Conservation (phyloP, 1,139 yeast genomes). For the Scheffersomyces titani region DNA sequence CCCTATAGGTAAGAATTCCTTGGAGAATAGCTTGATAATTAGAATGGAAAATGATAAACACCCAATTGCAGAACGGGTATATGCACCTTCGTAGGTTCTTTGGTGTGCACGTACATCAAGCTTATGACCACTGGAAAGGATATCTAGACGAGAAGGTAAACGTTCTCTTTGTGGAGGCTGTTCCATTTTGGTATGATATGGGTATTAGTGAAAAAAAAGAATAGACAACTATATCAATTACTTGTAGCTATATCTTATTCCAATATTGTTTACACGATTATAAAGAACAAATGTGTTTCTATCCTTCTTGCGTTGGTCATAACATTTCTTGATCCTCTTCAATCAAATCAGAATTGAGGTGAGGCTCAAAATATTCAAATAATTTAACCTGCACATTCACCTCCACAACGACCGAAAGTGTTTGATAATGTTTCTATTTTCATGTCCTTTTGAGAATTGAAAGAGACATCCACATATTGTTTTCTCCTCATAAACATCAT, state of each 20-base stretch:
- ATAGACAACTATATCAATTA: neutral
- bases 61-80: conserved; percentile 54
- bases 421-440: neutral
- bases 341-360: neutral
- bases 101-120: conserved; percentile 62
- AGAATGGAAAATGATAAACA: conserved; percentile 46
- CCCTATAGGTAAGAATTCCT: conserved; percentile 55
- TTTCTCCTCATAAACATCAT: neutral
- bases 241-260: neutral
- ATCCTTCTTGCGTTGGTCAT: neutral
- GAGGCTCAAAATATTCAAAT: too few species aligned
- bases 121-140: conserved; percentile 38
- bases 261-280: too few species aligned
- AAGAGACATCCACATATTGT: neutral
- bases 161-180: conserved; percentile 17
- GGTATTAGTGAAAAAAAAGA: neutral
- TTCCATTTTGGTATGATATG: neutral
- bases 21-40: conserved; percentile 53
- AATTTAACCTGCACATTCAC: neutral
- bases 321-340: neutral
- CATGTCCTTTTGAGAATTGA: too few species aligned
- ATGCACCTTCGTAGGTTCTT: conserved; percentile 63
- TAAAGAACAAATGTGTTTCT: too few species aligned
- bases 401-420: neutral
- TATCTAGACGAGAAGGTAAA: conserved; percentile 36